A percentile compares a stretch with the other conserved stretches of the same genome.
Conservation (phyloP, 106 monocot species). For the Alisma plantagoaquatica region DNA sequence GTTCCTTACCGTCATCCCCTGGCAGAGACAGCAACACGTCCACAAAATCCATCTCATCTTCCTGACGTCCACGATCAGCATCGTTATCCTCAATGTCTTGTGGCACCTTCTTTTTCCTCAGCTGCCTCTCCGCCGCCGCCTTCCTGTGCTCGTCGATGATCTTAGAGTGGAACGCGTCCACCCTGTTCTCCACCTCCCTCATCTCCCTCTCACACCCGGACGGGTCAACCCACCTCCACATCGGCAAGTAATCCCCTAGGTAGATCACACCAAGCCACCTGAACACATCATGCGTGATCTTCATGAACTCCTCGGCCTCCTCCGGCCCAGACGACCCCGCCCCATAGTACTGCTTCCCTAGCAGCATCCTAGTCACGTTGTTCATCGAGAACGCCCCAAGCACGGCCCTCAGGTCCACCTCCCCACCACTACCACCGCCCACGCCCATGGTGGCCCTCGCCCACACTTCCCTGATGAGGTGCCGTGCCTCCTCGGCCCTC, state of each 20-base stretch:
- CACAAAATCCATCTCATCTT: constrained; percentile 73
- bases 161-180: constrained; percentile 75
- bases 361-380: constrained; percentile 94
- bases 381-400: constrained; percentile 77
- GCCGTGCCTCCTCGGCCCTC: constrained; percentile 29
- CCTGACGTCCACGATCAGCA: constrained; percentile 5
- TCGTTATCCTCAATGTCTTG: too few species aligned
- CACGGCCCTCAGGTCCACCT: constrained; percentile 5
- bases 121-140: constrained; percentile 9
- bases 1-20: constrained; percentile 66
- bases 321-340: constrained; percentile 9
- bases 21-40: constrained; percentile 84
- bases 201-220: constrained; percentile 79
- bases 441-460: neutral
- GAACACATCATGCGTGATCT: constrained; percentile 75
- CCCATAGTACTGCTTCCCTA: constrained; percentile 80
- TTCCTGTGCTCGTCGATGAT: constrained; percentile 47
- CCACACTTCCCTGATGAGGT: constrained; percentile 22
- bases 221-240: constrained; percentile 79
- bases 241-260: constrained; percentile 70
- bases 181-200: constrained; percentile 75
- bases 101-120: constrained; percentile 1
- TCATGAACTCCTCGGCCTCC: constrained; percentile 75
- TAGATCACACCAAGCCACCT: constrained; percentile 54
- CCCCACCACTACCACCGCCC: constrained; percentile 26